phyloP scores from a whole-genome alignment of 2,329 filamentous ascomycete genomes.

The Scytalidium sp. region DNA sequence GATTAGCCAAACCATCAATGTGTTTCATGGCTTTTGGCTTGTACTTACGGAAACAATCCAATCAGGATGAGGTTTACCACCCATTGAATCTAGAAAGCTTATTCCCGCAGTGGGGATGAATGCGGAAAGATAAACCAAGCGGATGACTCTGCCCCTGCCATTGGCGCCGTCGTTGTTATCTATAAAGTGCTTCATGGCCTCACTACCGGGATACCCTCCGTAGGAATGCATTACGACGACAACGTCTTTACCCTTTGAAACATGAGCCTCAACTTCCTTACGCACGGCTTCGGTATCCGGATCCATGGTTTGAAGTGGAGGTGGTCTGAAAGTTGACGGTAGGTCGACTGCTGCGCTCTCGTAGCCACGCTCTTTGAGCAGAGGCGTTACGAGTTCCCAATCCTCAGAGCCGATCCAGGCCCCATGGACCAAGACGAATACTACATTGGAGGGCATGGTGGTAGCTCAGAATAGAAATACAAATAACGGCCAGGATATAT shows the following conservation, averaged over 20 bases:
- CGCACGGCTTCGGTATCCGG: neutral
- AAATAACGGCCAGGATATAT: too few species aligned
- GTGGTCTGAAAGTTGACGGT: slow-evolving; percentile 2
- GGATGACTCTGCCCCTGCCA: neutral
- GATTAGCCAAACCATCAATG: neutral
- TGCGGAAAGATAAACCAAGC: slow-evolving; percentile 6
- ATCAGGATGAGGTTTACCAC: neutral
- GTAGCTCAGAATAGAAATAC: neutral
- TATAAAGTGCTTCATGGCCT: slow-evolving; percentile 21
- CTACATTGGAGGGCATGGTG: neutral
- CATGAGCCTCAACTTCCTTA: slow-evolving; percentile 12
- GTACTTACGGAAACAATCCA: neutral
- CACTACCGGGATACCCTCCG: slow-evolving; percentile 31
- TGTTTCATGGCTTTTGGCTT: neutral
- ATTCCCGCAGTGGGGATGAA: neutral
- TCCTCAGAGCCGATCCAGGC: slow-evolving; percentile 8
- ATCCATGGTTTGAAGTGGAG: slow-evolving; percentile 19
- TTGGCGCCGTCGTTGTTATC: neutral
- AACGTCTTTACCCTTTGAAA: slow-evolving; percentile 32
- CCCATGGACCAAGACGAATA: slow-evolving; percentile 11
- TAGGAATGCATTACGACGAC: slow-evolving; percentile 36
- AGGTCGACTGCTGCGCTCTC: slow-evolving; percentile 3
- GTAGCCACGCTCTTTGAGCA: slow-evolving; percentile 5
- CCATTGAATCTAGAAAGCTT: neutral
- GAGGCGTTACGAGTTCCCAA: slow-evolving; percentile 8